phyloP scores from a whole-genome alignment of 2,329 filamentous ascomycete species.

The Cyclaneusma minus region DNA sequence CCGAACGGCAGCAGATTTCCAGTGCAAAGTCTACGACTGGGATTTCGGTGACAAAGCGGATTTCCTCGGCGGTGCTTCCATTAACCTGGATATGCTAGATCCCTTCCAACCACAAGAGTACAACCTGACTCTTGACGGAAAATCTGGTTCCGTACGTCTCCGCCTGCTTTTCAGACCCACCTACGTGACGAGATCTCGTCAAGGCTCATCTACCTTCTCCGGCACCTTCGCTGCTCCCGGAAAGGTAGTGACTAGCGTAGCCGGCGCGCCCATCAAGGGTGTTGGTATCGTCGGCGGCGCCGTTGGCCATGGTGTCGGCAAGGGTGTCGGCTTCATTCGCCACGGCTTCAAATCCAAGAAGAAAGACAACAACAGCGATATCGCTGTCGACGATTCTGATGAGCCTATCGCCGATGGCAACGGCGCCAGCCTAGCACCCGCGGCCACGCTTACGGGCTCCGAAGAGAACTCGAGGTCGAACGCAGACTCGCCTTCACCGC shows the following conservation, averaged over 20 bases:
- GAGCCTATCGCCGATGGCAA: slow-evolving; percentile 16
- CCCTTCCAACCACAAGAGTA: slow-evolving; percentile 73
- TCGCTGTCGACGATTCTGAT: slow-evolving; percentile 28
- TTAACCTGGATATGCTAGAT: slow-evolving; percentile 67
- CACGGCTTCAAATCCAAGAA: slow-evolving; percentile 67
- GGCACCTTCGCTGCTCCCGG: slow-evolving; percentile 78
- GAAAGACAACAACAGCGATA: slow-evolving; percentile 31
- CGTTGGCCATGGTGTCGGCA: slow-evolving; percentile 67
- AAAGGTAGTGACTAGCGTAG: slow-evolving; percentile 69
- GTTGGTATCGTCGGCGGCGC: slow-evolving; percentile 57
- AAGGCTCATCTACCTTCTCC: slow-evolving; percentile 85
- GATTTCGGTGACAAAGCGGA: slow-evolving; percentile 95
- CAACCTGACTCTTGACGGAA: slow-evolving; percentile 65
- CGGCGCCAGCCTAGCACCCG: slow-evolving; percentile 13
- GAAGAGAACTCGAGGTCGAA: not conserved
- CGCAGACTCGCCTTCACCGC: not conserved
- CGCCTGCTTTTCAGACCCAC: slow-evolving; percentile 84
- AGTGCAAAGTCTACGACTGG: slow-evolving; percentile 79
- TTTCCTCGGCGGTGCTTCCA: slow-evolving; percentile 61
- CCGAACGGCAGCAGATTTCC: slow-evolving; percentile 71
- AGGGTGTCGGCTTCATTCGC: slow-evolving; percentile 80
- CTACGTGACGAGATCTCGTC: slow-evolving; percentile 73
- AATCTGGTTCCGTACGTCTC: slow-evolving; percentile 70
- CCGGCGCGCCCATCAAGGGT: slow-evolving; percentile 87
- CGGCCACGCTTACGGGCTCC: not conserved